Conservation (phyloP, 106 monocot genomes). For the Chionographis japonica region DNA sequence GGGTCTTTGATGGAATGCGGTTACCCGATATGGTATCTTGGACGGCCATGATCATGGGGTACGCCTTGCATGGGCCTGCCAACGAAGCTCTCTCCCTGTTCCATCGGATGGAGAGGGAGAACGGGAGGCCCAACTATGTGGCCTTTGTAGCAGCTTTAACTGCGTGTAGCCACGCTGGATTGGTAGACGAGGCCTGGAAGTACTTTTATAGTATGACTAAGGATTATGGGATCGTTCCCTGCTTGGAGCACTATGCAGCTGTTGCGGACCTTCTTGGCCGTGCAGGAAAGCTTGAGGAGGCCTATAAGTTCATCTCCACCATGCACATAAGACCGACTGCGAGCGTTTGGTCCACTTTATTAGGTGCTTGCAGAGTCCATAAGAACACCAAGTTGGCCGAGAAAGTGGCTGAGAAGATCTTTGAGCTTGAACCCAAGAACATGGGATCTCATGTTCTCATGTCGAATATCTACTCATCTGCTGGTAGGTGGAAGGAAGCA, state of each 20-base stretch:
- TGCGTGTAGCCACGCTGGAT: slow-evolving; percentile 86
- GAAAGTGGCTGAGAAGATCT: slow-evolving; percentile 55
- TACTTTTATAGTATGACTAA: slow-evolving; percentile 60
- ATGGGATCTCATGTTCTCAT: slow-evolving; percentile 55
- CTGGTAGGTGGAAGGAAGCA: slow-evolving; percentile 83
- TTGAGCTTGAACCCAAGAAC: slow-evolving; percentile 62
- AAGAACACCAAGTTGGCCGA: slow-evolving; percentile 63
- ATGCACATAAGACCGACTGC: slow-evolving; percentile 86
- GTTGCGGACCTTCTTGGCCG: slow-evolving; percentile 81
- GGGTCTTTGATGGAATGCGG: slow-evolving; percentile 59
- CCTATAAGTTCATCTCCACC: slow-evolving; percentile 60
- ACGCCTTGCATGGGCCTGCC: slow-evolving; percentile 85
- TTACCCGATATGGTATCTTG: slow-evolving; percentile 60
- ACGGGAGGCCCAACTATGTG: slow-evolving; percentile 59
- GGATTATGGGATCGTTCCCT: slow-evolving; percentile 63
- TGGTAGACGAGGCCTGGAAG: slow-evolving; percentile 58
- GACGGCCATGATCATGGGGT: slow-evolving; percentile 98
- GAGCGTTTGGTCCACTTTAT: slow-evolving; percentile 73
- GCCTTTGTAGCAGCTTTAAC: slow-evolving; percentile 83
- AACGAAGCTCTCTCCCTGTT: slow-evolving; percentile 69
- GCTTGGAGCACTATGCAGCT: slow-evolving; percentile 83
- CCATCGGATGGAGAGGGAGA: slow-evolving; percentile 52
- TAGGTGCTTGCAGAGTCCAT: slow-evolving; percentile 70
- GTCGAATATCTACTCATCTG: slow-evolving; percentile 82
- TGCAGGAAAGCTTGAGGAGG: slow-evolving; percentile 69